phyloP scores from a whole-genome alignment of 257 asterid species.

The Coffea eugenioides region DNA sequence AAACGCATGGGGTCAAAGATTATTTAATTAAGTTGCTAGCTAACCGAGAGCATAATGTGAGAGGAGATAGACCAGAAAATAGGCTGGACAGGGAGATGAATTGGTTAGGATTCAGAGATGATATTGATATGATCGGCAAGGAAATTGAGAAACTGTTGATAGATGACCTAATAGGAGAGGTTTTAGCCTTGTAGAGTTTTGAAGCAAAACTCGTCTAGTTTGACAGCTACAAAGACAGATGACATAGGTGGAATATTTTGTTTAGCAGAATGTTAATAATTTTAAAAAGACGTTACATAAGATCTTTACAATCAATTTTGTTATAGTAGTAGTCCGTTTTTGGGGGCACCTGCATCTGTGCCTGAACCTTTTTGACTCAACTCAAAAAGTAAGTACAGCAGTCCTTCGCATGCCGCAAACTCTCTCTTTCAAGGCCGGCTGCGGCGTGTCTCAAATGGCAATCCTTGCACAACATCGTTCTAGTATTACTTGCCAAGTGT shows the following conservation, averaged over 20 bases:
- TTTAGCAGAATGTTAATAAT: slow-evolving; percentile 10
- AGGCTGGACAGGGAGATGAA: slow-evolving; percentile 53
- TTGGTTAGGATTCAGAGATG: slow-evolving; percentile 50
- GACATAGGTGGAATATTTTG: slow-evolving; percentile 2
- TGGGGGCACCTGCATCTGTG: background rate
- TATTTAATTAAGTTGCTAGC: slow-evolving; percentile 40
- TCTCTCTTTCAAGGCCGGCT: no score
- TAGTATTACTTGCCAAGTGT: no score
- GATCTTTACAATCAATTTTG: background rate
- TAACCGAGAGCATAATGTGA: slow-evolving; percentile 24
- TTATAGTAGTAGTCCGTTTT: background rate
- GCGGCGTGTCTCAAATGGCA: no score
- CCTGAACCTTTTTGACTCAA: background rate
- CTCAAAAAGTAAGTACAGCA: background rate
- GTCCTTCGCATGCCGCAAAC: no score
- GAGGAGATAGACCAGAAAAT: slow-evolving; percentile 29
- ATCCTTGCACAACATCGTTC: background rate
- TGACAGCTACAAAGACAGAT: slow-evolving; percentile 4
- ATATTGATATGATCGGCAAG: slow-evolving; percentile 48
- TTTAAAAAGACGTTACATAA: slow-evolving; percentile 15
- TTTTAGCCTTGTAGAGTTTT: slow-evolving; percentile 31
- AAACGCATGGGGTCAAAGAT: slow-evolving; percentile 36
- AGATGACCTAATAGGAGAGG: slow-evolving; percentile 53
- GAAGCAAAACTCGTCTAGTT: background rate
- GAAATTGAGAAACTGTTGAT: slow-evolving; percentile 63